Conservation (phyloP, 768 basidiomycete genomes). For the Amanita brunnescens region DNA sequence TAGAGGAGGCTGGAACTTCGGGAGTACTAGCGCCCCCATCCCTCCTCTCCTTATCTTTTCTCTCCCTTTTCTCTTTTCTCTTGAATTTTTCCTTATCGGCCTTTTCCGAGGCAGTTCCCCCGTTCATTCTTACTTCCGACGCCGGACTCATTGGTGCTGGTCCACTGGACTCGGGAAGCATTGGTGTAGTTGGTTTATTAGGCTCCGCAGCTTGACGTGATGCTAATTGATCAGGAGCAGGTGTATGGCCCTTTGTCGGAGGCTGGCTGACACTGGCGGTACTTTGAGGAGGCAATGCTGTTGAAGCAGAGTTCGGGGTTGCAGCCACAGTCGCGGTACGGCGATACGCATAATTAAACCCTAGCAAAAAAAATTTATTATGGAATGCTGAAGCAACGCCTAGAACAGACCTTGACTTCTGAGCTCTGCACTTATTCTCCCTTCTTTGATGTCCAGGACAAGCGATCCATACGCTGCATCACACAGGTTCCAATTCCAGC, state of each 20-base stretch:
- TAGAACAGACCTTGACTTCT: constrained; percentile 73
- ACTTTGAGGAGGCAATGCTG: constrained; percentile 36
- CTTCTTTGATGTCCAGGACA: constrained; percentile 84
- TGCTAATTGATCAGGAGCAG: constrained; percentile 24
- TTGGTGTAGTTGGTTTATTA: constrained; percentile 30
- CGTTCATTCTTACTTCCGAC: background rate
- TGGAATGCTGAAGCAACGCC: background rate
- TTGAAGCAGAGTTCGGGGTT: constrained; percentile 51
- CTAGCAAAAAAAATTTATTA: constrained; percentile 26
- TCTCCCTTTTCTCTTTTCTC: constrained; percentile 51
- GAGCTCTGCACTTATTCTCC: constrained; percentile 84
- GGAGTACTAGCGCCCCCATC: constrained; percentile 23
- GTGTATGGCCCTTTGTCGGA: constrained; percentile 29
- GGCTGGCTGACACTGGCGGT: constrained; percentile 25
- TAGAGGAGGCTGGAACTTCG: constrained; percentile 20
- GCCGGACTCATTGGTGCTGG: background rate
- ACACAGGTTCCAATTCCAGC: constrained; percentile 98
- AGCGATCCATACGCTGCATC: constrained; percentile 92
- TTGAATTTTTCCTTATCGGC: constrained; percentile 50
- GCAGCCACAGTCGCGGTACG: constrained; percentile 54
- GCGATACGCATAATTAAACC: constrained; percentile 95
- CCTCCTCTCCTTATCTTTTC: constrained; percentile 52
- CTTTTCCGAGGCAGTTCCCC: constrained; percentile 21
- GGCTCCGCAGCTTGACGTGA: constrained; percentile 21
- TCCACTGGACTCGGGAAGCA: constrained; percentile 24